Evolutionary conservation across 2,329 filamentous ascomycete genomes (phyloP), one percentile per base, ranked within the genome.

Genomic region (Diaporthe sp.): DNA sequence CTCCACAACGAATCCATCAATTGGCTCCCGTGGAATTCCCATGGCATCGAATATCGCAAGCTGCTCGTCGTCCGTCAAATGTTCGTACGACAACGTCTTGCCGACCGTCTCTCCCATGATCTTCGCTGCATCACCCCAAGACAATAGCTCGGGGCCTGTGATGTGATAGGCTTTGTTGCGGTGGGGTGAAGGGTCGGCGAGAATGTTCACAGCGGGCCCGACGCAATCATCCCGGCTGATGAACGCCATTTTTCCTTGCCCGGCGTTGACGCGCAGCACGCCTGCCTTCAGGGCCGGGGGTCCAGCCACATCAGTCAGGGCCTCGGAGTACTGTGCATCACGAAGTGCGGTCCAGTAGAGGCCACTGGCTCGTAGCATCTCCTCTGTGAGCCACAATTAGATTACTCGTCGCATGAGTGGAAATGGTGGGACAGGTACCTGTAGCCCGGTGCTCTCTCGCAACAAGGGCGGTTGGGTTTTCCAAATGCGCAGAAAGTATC

Each of bases 111-210:
- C 63, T 9, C 63, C 63, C 63, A 68, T 68, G 44, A 51, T 68
- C 5, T 9, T 68, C 6, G 63, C 63, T 12, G 63, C 44, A 17
- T 68, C 63, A 6, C 44, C 63, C 63, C 63, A 68, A 51, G 63
- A 68, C 47, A 68, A 37, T 4, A 68, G 63, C 44, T 68, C 63
- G 22, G 63, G 63, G 17, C 63, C 63, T 20, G 63, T 68, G 31
- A 68, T 68, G 31, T 51, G 63, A 68, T 68, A 68, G 8, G 44
- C 63, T 15, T 51, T 68, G 31, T 68, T 68, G 8, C 63, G 63
- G 51, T 68, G 63, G 37, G 44, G 20, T 6, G 20, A 17, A 25
- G 63, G 63, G 10, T 68, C 44, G 12, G 31, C 44, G 6, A 68
- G 63, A 25, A 68, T 39, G 31, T 37, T 51, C 20, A 68, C 31